phyloP scores from a whole-genome alignment of 1,284 basidiomycete species.

The Ceratobasidium sp. region DNA sequence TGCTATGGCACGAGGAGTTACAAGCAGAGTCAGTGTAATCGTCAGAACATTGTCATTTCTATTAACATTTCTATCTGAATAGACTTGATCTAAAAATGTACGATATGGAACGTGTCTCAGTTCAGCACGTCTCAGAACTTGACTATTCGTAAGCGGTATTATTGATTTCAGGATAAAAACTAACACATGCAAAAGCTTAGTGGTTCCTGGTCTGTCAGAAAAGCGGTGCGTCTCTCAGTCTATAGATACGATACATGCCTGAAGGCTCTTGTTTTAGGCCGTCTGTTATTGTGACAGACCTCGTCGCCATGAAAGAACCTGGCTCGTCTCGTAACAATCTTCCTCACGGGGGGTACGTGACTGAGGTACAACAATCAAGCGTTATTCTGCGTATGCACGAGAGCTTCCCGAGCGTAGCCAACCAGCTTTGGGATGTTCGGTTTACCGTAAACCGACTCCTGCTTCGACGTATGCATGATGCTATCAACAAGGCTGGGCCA shows the following conservation, averaged over 20 bases:
- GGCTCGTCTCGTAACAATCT: constrained; percentile 60
- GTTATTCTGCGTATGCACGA: constrained; percentile 62
- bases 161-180: background rate
- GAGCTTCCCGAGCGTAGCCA: constrained; percentile 54
- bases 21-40: constrained; percentile 44
- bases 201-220: constrained; percentile 67
- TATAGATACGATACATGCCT: background rate
- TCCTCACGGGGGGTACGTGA: constrained; percentile 62
- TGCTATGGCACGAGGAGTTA: constrained; percentile 44
- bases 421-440: constrained; percentile 55
- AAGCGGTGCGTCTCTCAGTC: constrained; percentile 50
- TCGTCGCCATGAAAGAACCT: constrained; percentile 57
- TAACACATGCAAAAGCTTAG: constrained; percentile 52
- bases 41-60: background rate
- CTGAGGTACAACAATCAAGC: constrained; percentile 58
- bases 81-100: constrained; percentile 60
- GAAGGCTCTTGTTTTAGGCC: constrained; percentile 56
- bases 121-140: constrained; percentile 47
- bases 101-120: constrained; percentile 56
- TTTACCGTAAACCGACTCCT: constrained; percentile 65
- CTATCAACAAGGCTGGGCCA: constrained; percentile 55
- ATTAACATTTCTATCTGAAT: background rate
- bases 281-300: constrained; percentile 38
- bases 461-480: constrained; percentile 64
- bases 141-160: constrained; percentile 39